These are phyloP conservation scores for Nothophoma quercina DNA, from an alignment of 2,329 filamentous ascomycete genomes.

Conservation along the genomic window DNA sequence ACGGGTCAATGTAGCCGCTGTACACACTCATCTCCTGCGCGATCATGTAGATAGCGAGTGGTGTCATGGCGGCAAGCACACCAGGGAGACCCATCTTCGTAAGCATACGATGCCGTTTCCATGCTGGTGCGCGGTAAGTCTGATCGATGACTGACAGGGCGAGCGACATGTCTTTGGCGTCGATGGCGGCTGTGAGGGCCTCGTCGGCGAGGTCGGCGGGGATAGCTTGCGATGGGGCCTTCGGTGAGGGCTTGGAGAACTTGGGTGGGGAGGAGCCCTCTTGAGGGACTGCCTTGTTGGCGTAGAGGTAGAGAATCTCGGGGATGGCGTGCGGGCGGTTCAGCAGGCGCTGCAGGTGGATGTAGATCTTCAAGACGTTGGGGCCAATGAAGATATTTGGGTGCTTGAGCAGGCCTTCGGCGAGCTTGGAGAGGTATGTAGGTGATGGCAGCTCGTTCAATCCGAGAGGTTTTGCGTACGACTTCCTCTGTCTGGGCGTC, in stretches of 20 bases:
- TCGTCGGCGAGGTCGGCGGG: slow-evolving; percentile 72
- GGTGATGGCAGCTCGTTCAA: slow-evolving; percentile 39
- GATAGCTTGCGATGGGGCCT: slow-evolving; percentile 74
- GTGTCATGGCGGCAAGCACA: slow-evolving; percentile 63
- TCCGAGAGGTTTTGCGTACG: slow-evolving; percentile 20
- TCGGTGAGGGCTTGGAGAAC: slow-evolving; percentile 65
- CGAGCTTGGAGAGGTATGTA: slow-evolving; percentile 59
- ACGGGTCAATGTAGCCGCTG: slow-evolving; percentile 79
- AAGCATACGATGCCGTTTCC: slow-evolving; percentile 71
- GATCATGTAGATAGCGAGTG: slow-evolving; percentile 73
- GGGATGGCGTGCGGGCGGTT: slow-evolving; percentile 79
- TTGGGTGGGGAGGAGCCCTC: slow-evolving; percentile 61
- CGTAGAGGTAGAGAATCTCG: slow-evolving; percentile 80
- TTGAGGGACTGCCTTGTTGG: slow-evolving; percentile 77
- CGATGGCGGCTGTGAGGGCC: slow-evolving; percentile 82
- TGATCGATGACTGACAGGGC: slow-evolving; percentile 78
- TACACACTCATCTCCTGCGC: slow-evolving; percentile 71
- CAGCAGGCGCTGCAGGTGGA: slow-evolving; percentile 77
- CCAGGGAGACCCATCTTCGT: slow-evolving; percentile 69
- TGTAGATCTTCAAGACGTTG: slow-evolving; percentile 74
- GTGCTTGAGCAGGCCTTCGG: slow-evolving; percentile 75
- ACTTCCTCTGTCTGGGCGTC: slow-evolving; percentile 8
- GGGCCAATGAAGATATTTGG: slow-evolving; percentile 82
- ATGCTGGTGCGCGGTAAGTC: slow-evolving; percentile 72
- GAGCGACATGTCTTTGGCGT: slow-evolving; percentile 77